Evolutionary conservation across 495 filamentous ascomycete genomes (phyloP), one percentile per base, ranked within the genome.

Genomic region (Margaritispora aquatica): DNA sequence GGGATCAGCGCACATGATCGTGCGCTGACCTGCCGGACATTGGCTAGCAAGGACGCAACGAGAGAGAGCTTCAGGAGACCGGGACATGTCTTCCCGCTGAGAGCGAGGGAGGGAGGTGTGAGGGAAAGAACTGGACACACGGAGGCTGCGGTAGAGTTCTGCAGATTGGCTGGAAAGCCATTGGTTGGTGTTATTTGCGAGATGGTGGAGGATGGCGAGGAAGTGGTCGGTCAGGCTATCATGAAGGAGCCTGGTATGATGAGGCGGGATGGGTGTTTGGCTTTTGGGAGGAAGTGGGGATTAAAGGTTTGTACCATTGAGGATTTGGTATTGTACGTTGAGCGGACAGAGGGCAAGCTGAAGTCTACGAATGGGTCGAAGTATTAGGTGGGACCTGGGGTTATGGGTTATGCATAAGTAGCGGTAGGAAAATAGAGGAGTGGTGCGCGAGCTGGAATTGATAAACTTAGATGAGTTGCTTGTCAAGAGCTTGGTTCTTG

Each of bases 251-350:
- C 86, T 20, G 89, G 85, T 1, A 98, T 97, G 94, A 88, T 97
- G 89, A 75, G 92, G 63, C 82, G 91, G 59, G 92, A 97, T 80
- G 88, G 81, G 2, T 97, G 94, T 70, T 77, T 98, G 68, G 79
- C 74, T 29, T 98, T 98, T 80, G 95, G 91, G 13, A 82, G 82
- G 72, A 84, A 79, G 70, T 97, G 89, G 87, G 92, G 91, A 10
- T 73, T 97, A 61, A 92, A 87, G 75, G 90, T 96, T 41, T 96
- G 92, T 71, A 97, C 94, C 8, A 97, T 98, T 74, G 92, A 92
- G 69, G 91, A 89, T 70, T 73, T 98, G 73, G 87, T 92, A 38
- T 76, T 70, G 57, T 89, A 93, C 71, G 69, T 97, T 51, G 88
- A 96, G 73, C 82, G 80, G 76, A 78, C 73, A 62, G 77, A 83